Conservation (phyloP, 192 early-diverging fungal genomes). For the Coemansia sp. region DNA sequence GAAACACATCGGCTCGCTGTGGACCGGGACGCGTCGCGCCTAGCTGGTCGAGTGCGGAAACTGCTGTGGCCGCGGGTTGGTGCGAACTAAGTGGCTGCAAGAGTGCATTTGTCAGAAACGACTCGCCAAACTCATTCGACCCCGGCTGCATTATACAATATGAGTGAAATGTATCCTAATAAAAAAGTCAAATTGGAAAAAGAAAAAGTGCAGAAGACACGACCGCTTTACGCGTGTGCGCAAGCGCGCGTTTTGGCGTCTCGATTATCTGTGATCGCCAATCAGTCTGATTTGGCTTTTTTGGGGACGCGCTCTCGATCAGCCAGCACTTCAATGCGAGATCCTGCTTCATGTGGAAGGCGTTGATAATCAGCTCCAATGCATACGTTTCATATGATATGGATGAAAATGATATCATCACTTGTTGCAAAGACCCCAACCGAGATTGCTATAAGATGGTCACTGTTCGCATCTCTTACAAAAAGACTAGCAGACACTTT, state of each 20-base stretch:
- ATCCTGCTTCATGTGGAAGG: too few species aligned
- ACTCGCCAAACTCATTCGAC: neutral
- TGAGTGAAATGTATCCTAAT: too few species aligned
- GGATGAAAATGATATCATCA: too few species aligned
- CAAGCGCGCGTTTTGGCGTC: neutral
- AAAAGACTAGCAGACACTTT: too few species aligned
- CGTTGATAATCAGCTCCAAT: too few species aligned
- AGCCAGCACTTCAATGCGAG: too few species aligned
- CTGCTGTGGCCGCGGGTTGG: neutral
- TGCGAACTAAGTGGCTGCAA: neutral
- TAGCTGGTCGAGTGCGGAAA: neutral
- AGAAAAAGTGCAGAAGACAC: neutral
- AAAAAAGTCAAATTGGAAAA: neutral
- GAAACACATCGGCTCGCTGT: neutral
- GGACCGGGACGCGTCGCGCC: neutral
- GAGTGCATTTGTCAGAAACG: neutral
- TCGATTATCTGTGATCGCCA: neutral
- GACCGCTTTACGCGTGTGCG: neutral
- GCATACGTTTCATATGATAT: too few species aligned
- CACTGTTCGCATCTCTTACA: too few species aligned
- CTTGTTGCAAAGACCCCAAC: too few species aligned
- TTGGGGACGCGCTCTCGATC: too few species aligned
- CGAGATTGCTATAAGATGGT: too few species aligned
- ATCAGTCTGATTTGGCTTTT: neutral
- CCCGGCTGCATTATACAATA: neutral